Evolutionary conservation across 1,284 basidiomycete species (phyloP), one percentile per base, ranked within the genome.

Genomic region (Cystobasidium sp.): DNA sequence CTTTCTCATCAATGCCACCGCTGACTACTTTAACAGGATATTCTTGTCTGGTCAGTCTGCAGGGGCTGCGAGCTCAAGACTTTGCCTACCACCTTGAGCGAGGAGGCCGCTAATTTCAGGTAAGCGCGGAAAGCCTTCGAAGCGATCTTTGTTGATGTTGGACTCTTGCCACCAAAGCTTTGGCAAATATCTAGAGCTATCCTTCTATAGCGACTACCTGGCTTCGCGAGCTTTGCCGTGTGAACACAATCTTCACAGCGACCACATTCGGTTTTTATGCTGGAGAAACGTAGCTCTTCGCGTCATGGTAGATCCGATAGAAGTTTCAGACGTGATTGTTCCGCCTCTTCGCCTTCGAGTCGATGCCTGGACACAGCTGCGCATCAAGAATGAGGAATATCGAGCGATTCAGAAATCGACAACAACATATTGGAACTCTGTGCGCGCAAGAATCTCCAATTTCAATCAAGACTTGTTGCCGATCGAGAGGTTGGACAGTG

Each of bases 31-130:
- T 78, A 90, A 94, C 74, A 85, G 89, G 71, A 90, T 18, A 62
- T 97, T 79, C 91, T 92, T 59, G 96, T 94, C 10, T 97, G 94
- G 93, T 94, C 91, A 81, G 90, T 90, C 61, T 97, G 95, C 84
- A 88, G 91, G 55, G 83, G 90, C 10, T 96, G 94, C 80, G 64
- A 55, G 31, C 20, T 52, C 20, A 55, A 66, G 31, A 88, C 88
- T 6, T 88, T 86, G 3, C 89, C 89, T 5, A 94, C 70, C 5
- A 53, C 65, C 31, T 58, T 76, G 51, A 74, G 63, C 71, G 66
- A 69, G 8, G 64, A 73, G 81, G 94, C 95, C 84, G 93, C 94
- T 83, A 84, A 75, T 7, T 75, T 77, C 72, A 83, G 94, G 56
- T 59, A 20, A 41, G 56, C 8, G 37, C 1, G 31, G 31, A 12